A percentile compares a stretch with the other conserved stretches of the same genome.
Conservation (phyloP, 345 rosid genomes). For the Diplotaxis tenuifolia region DNA sequence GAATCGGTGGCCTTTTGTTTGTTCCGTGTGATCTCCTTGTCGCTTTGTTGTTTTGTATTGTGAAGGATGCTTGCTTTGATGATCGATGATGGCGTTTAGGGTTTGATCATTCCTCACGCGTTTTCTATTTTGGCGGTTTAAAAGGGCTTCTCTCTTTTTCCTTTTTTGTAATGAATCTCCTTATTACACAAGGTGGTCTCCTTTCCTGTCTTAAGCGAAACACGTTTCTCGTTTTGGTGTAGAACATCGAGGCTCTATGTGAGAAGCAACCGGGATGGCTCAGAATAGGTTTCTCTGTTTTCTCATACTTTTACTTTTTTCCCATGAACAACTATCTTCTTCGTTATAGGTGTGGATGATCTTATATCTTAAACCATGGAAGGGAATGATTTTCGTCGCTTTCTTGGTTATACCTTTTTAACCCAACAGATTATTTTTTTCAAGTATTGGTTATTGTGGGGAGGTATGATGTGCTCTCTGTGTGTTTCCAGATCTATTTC, state of each 20-base stretch:
- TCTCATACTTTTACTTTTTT: not conserved
- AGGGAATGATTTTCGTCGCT: not conserved
- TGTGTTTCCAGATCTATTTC: conserved; percentile 13
- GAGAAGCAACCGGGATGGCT: not conserved
- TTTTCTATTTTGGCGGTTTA: not conserved
- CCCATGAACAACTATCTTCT: not conserved
- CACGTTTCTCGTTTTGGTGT: not conserved
- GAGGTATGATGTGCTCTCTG: not conserved
- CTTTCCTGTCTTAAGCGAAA: not conserved
- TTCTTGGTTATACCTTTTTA: not conserved
- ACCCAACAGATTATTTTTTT: not conserved
- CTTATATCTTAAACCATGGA: not conserved
- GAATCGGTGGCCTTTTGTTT: no score
- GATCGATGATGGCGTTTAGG: not conserved
- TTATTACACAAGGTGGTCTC: not conserved
- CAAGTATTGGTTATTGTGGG: not conserved
- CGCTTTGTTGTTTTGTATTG: not conserved
- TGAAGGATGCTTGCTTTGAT: not conserved
- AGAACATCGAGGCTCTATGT: not conserved
- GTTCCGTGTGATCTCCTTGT: not conserved
- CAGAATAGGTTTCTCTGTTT: not conserved
- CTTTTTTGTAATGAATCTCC: not conserved
- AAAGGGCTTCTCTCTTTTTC: not conserved
- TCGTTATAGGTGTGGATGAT: not conserved
- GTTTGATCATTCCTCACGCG: not conserved